Evolutionary conservation across 208 protist species (phyloP).

Genomic region (Jaenimonas drosophilae): DNA sequence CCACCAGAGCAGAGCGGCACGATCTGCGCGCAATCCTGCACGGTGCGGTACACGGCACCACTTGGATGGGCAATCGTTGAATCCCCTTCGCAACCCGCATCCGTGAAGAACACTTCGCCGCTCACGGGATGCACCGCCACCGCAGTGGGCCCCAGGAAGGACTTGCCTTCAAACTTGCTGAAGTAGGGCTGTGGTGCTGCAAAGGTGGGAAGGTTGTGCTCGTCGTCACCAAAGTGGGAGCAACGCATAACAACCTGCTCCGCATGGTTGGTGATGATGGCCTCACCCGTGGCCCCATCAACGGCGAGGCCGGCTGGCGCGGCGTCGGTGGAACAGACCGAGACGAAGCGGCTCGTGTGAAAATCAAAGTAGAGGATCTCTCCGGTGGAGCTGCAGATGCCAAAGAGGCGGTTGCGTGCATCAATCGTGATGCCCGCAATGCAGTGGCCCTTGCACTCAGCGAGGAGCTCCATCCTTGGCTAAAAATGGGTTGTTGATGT

Average conservation of each 20-base stretch:
- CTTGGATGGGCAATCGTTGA: conserved; percentile 29
- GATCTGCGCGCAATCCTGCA: conserved; percentile 29
- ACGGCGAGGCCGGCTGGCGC: conserved; percentile 13
- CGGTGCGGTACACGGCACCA: conserved; percentile 56
- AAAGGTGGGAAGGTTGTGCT: neutral
- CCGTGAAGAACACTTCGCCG: conserved; percentile 62
- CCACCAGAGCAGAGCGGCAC: conserved; percentile 40
- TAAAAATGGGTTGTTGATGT: too few species aligned
- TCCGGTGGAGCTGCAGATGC: conserved; percentile 34
- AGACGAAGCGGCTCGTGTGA: conserved; percentile 4
- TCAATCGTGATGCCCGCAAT: conserved; percentile 25
- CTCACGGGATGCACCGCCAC: conserved; percentile 21
- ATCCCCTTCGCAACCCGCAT: conserved; percentile 52
- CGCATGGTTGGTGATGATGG: conserved; percentile 19
- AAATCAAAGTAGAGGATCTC: conserved; percentile 26
- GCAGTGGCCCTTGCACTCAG: conserved; percentile 20
- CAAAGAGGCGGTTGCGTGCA: conserved; percentile 20
- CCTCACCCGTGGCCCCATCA: conserved; percentile 13
- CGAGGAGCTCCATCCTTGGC: conserved; percentile 34
- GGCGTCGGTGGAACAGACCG: conserved; percentile 19
- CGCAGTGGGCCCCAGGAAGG: conserved; percentile 35
- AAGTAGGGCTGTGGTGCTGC: conserved; percentile 7
- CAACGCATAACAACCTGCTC: conserved; percentile 17
- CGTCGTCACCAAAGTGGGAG: neutral
- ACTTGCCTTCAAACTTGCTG: conserved; percentile 22